phyloP scores from a whole-genome alignment of 306 rosid genomes.

The Sphenostylis stenocarpa region DNA sequence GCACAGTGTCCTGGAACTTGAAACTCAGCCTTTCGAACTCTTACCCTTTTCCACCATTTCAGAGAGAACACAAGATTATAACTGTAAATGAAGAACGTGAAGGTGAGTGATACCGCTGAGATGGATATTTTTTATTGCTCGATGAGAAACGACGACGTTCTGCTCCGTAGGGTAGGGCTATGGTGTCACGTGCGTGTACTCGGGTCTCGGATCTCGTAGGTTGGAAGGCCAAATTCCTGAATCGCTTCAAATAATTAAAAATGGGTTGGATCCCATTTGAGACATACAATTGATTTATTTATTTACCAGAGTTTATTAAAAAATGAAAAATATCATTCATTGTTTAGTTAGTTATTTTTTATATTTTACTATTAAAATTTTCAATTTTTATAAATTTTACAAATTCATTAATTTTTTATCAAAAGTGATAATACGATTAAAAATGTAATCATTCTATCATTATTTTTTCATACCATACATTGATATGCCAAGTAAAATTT shows the following conservation, averaged over 20 bases:
- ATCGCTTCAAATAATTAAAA: background rate
- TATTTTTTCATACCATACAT: too few relatives aligned
- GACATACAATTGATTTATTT: background rate
- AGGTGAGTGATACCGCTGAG: too few relatives aligned
- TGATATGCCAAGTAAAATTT: too few relatives aligned
- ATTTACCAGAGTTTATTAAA: too few relatives aligned
- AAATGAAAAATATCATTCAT: too few relatives aligned
- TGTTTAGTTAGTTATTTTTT: too few relatives aligned
- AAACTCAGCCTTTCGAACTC: background rate
- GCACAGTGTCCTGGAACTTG: background rate
- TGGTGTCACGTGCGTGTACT: background rate
- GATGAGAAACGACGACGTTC: background rate
- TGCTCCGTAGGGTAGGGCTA: background rate
- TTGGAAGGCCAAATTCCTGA: background rate
- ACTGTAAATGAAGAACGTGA: background rate
- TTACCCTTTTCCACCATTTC: background rate
- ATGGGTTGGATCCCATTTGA: background rate
- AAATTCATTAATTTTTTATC: too few relatives aligned
- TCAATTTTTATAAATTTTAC: too few relatives aligned
- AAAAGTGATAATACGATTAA: too few relatives aligned
- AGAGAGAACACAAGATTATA: background rate
- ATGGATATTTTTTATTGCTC: background rate
- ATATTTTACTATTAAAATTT: too few relatives aligned
- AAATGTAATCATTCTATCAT: too few relatives aligned
- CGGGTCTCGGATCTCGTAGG: background rate